A percentile compares a stretch with the other conserved stretches of the same genome.
Evolutionary conservation across 805 yeast genomes (phyloP).

Genomic region (Zygosaccharomyces rouxii): DNA sequence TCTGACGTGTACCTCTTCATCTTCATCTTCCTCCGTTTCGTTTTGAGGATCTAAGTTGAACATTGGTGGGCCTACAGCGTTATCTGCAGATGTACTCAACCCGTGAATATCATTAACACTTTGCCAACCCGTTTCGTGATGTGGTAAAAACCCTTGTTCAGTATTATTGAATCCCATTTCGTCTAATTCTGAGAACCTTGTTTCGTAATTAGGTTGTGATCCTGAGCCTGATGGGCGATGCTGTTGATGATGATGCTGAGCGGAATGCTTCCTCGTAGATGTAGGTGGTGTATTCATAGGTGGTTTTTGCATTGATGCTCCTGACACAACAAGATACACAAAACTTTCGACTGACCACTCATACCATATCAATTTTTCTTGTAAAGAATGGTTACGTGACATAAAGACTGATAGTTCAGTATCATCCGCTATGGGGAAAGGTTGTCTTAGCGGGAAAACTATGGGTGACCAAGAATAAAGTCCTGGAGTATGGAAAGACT

Average conservation of each 20-base stretch:
- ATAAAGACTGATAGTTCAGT: slow-evolving; percentile 51
- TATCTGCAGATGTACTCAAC: slow-evolving; percentile 11
- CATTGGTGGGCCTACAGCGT: slow-evolving; percentile 11
- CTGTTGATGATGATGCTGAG: neutral
- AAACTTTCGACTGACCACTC: slow-evolving; percentile 60
- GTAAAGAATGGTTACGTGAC: slow-evolving; percentile 40
- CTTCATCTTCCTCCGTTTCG: slow-evolving; percentile 10
- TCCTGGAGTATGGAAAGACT: slow-evolving; percentile 37
- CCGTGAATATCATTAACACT: slow-evolving; percentile 34
- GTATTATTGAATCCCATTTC: slow-evolving; percentile 12
- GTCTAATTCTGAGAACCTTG: slow-evolving; percentile 6
- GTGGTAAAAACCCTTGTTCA: slow-evolving; percentile 13
- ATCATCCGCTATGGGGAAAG: slow-evolving; percentile 49
- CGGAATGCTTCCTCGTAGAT: neutral
- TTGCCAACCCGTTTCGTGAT: slow-evolving; percentile 28
- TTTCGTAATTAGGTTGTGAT: neutral
- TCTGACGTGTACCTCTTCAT: slow-evolving; percentile 39
- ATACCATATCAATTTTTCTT: slow-evolving; percentile 52
- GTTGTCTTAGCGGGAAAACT: slow-evolving; percentile 55
- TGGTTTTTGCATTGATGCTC: slow-evolving; percentile 10
- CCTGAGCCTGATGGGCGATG: neutral
- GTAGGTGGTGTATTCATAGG: neutral
- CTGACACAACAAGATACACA: slow-evolving; percentile 39
- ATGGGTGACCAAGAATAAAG: slow-evolving; percentile 67
- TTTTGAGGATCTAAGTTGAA: slow-evolving; percentile 7